Percentiles rank a stretch among this genome's conserved stretches.
These are phyloP conservation scores for Saccharomycopsis microspora DNA, from an alignment of 805 yeast species.

Conservation along the genomic window DNA sequence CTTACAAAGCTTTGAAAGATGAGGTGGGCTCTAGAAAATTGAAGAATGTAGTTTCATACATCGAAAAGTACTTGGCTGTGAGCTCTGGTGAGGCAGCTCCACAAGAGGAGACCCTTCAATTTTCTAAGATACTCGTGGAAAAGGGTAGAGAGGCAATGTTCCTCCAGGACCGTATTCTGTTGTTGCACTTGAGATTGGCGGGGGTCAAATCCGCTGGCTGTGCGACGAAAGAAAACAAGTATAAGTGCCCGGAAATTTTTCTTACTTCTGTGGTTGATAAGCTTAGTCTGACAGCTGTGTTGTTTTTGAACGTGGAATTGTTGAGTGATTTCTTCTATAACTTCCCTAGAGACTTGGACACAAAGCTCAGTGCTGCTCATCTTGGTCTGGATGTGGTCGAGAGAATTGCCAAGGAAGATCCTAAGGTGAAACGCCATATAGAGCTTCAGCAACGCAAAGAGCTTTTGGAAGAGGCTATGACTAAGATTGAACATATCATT, in stretches of 20 bases:
- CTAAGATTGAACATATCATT: conserved; percentile 51
- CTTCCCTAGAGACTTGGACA: conserved; percentile 89
- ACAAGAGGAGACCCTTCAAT: conserved; percentile 65
- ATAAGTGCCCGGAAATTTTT: conserved; percentile 89
- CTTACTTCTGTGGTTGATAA: conserved; percentile 88
- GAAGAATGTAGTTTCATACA: conserved; percentile 67
- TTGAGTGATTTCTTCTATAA: conserved; percentile 92
- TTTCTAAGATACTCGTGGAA: conserved; percentile 60
- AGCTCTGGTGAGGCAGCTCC: conserved; percentile 22
- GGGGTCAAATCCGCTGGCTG: conserved; percentile 70
- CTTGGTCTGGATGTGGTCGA: conserved; percentile 73
- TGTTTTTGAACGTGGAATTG: conserved; percentile 87
- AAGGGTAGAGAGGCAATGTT: conserved; percentile 82
- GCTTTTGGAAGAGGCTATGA: conserved; percentile 69
- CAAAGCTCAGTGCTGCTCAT: conserved; percentile 43
- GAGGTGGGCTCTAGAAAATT: conserved; percentile 79
- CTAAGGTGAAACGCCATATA: conserved; percentile 79
- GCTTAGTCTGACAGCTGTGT: conserved; percentile 82
- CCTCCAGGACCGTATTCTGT: conserved; percentile 56
- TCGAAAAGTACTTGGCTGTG: conserved; percentile 21
- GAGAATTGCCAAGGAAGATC: conserved; percentile 87
- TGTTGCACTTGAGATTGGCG: conserved; percentile 65
- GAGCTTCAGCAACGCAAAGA: conserved; percentile 92
- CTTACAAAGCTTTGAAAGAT: conserved; percentile 45
- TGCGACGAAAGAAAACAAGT: conserved; percentile 66